Evolutionary conservation across 2,329 filamentous ascomycete species (phyloP).

Genomic region (Ilyonectria mors-panacis): DNA sequence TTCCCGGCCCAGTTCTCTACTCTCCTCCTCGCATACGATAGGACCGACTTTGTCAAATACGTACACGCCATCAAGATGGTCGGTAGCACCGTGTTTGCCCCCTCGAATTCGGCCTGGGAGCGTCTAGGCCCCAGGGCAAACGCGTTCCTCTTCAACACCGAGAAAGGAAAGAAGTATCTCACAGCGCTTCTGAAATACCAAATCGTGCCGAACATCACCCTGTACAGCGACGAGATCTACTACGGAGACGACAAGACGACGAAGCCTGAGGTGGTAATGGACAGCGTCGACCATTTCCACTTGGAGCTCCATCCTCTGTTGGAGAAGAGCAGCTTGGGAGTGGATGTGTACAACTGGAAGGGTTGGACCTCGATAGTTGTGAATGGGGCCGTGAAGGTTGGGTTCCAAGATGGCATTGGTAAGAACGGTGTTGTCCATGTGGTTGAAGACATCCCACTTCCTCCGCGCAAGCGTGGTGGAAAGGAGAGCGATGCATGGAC

Average conservation of each 20-base stretch:
- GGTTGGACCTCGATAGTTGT: constrained; percentile 80
- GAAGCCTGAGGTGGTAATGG: constrained; percentile 48
- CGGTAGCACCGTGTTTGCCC: constrained; percentile 86
- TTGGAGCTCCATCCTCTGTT: constrained; percentile 83
- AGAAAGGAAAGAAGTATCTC: constrained; percentile 81
- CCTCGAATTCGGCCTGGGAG: constrained; percentile 84
- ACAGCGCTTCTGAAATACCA: constrained; percentile 85
- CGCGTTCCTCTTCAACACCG: constrained; percentile 87
- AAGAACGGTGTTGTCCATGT: constrained; percentile 89
- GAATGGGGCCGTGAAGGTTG: constrained; percentile 79
- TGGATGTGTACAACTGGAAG: constrained; percentile 80
- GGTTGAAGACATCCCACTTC: constrained; percentile 80
- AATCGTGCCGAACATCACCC: constrained; percentile 78
- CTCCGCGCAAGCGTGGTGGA: constrained; percentile 68
- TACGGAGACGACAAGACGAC: constrained; percentile 47
- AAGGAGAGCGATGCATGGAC: constrained; percentile 15
- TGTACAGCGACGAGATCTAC: constrained; percentile 90
- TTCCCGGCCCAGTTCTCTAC: constrained; percentile 86
- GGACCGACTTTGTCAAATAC: constrained; percentile 78
- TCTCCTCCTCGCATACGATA: constrained; percentile 79
- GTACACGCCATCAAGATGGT: constrained; percentile 67
- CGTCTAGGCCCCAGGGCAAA: constrained; percentile 81
- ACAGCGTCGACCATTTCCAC: constrained; percentile 58
- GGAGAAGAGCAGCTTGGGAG: constrained; percentile 71
- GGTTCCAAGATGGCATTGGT: constrained; percentile 78